These are phyloP conservation scores for Phytopythium ostracodes DNA, from an alignment of 352 stramenopile species.

Conservation along the genomic window DNA sequence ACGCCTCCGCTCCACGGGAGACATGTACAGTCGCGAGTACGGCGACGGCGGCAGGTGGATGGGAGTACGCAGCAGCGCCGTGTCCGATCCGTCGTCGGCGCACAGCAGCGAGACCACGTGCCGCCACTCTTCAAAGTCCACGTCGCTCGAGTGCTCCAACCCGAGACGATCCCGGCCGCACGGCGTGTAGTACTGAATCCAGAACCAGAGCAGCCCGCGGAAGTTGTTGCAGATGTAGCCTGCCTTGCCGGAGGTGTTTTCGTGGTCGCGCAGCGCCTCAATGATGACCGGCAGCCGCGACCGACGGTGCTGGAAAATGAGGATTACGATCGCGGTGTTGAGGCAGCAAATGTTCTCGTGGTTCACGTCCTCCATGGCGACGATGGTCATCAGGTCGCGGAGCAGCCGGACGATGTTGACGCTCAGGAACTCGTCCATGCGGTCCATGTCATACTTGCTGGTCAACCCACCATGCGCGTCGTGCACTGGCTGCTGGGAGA, in stretches of 20 bases:
- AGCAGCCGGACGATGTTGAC: constrained; percentile 88
- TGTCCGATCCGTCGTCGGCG: constrained; percentile 89
- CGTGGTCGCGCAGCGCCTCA: constrained; percentile 56
- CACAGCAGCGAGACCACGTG: constrained; percentile 89
- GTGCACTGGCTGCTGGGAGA: constrained; percentile 30
- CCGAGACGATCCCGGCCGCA: constrained; percentile 90
- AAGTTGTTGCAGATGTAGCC: constrained; percentile 89
- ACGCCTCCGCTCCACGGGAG: constrained; percentile 6
- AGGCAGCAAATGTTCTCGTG: constrained; percentile 98
- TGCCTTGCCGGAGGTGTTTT: constrained; percentile 56
- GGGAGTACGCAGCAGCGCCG: constrained; percentile 63
- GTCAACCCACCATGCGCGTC: constrained; percentile 36
- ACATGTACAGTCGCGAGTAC: constrained; percentile 59
- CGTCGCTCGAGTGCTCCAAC: constrained; percentile 93
- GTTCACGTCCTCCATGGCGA: constrained; percentile 94
- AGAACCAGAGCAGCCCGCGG: constrained; percentile 93
- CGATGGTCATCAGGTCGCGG: constrained; percentile 93
- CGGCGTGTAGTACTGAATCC: constrained; percentile 95
- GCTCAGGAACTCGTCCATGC: constrained; percentile 85
- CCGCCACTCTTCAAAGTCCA: constrained; percentile 93
- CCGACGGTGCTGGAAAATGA: constrained; percentile 93
- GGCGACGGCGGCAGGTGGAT: constrained; percentile 53
- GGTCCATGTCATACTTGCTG: constrained; percentile 64
- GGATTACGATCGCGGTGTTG: constrained; percentile 95
- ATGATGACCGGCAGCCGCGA: constrained; percentile 70